Evolutionary conservation across 2,329 filamentous ascomycete genomes (phyloP), one percentile per base, ranked within the genome.

Genomic region (Aspergillus latus): DNA sequence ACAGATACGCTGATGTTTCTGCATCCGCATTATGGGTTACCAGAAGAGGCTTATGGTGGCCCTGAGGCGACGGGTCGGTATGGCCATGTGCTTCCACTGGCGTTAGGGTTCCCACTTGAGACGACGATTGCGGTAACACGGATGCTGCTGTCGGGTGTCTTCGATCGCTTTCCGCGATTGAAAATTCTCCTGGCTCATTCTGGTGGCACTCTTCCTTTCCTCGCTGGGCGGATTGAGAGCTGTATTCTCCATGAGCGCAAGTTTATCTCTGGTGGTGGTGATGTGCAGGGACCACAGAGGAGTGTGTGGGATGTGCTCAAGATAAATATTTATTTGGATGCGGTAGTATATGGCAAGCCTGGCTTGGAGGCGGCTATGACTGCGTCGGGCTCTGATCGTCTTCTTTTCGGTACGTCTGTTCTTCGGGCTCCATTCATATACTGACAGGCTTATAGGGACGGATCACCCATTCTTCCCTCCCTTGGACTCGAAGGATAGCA

Each of bases 21-120:
- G 50, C 92, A 97, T 73, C 92, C 92, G 29, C 92, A 97, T 74
- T 96, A 97, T 70, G 92, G 92, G 1, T 82, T 97, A 2, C 92
- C 91, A 0, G 83, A 84, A 57, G 83, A 85, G 7, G 90, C 95
- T 3, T 96, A 89, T 75, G 92, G 92, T 0, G 92, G 92, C 0
- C 84, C 89, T 0, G 79, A 88, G 6, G 84, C 83, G 0, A 78
- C 76, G 21, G 86, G 88, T 58, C 80, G 83, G 32, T 96, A 95
- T 68, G 92, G 92, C 0, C 92, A 96, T 70, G 91, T 96, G 0
- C 80, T 97, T 2, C 89, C 92, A 0, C 78, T 97, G 0, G 90
- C 91, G 0, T 77, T 97, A 3, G 92, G 92, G 0, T 96, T 96
- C 69, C 92, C 92, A 0, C 84, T 97, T 63, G 92, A 97, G 75